Evolutionary conservation across 2,329 filamentous ascomycete species (phyloP).

Genomic region (Periconia macrospinosa): DNA sequence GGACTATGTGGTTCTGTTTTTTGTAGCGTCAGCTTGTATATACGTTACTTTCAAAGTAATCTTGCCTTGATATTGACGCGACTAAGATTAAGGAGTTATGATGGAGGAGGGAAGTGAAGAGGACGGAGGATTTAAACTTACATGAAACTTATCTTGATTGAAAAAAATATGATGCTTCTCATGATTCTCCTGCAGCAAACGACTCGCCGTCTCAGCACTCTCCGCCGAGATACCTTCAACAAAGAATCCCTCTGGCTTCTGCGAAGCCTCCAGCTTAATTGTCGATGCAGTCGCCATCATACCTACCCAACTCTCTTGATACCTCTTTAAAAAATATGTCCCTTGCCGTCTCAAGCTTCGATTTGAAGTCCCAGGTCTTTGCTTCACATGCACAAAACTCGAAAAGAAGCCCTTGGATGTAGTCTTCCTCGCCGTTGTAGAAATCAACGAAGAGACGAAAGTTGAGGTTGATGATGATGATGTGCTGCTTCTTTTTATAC

Average conservation of each 20-base stretch:
- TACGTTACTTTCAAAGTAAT: neutral
- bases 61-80: too few relatives aligned
- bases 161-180: slow-evolving; percentile 79
- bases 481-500: too few relatives aligned
- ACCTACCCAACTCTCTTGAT: neutral
- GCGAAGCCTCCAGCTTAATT: slow-evolving; percentile 46
- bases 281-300: slow-evolving; percentile 37
- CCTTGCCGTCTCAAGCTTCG: too few relatives aligned
- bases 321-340: too few relatives aligned
- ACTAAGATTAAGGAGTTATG: too few relatives aligned
- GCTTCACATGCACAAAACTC: too few relatives aligned
- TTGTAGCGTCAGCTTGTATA: neutral
- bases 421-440: too few relatives aligned
- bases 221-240: slow-evolving; percentile 54
- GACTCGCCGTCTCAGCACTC: slow-evolving; percentile 63
- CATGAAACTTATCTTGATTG: slow-evolving; percentile 74
- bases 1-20: slow-evolving; percentile 69
- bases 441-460: too few relatives aligned
- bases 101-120: neutral
- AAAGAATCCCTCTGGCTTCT: slow-evolving; percentile 53
- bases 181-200: slow-evolving; percentile 76
- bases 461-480: too few relatives aligned
- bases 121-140: slow-evolving; percentile 11
- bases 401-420: too few relatives aligned
- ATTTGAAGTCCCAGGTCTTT: neutral